These are phyloP conservation scores for Botrytis hyacinthi DNA, from an alignment of 2,329 filamentous ascomycete species.

Conservation along the genomic window DNA sequence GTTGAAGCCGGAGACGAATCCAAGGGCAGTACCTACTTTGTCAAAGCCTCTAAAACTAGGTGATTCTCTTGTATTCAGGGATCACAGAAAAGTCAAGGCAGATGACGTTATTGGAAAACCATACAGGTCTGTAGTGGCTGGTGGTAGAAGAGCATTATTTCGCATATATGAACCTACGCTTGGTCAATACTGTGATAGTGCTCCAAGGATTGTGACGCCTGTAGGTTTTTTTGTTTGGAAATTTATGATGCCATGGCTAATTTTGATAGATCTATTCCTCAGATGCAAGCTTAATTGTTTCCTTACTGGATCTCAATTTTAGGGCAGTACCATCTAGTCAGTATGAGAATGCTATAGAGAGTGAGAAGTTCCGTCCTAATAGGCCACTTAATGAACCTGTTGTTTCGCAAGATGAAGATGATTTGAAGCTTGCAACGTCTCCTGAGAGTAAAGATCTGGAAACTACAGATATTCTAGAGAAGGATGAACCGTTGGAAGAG, in stretches of 20 bases:
- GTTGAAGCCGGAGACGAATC: slow-evolving; percentile 27
- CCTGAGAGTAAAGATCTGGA: background rate
- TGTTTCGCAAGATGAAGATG: background rate
- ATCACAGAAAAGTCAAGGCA: slow-evolving; percentile 39
- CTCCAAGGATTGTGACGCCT: slow-evolving; percentile 72
- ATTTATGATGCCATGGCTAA: background rate
- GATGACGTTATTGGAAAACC: slow-evolving; percentile 39
- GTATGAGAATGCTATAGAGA: slow-evolving; percentile 40
- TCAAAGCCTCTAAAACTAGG: slow-evolving; percentile 44
- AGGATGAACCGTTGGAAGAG: slow-evolving; percentile 43
- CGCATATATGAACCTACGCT: slow-evolving; percentile 62
- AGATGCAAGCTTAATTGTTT: slow-evolving; percentile 73
- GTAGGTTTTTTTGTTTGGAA: slow-evolving; percentile 44
- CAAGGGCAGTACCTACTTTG: slow-evolving; percentile 35
- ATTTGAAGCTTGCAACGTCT: background rate
- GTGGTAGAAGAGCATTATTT: slow-evolving; percentile 30
- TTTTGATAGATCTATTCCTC: slow-evolving; percentile 63
- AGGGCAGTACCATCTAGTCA: background rate
- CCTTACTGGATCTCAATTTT: slow-evolving; percentile 68
- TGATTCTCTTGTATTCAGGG: slow-evolving; percentile 25
- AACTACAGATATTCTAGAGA: slow-evolving; percentile 32
- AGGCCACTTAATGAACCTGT: background rate
- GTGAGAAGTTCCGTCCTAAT: background rate
- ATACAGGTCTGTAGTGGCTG: slow-evolving; percentile 27
- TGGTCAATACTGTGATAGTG: slow-evolving; percentile 64